Conservation (phyloP, 176 grass and related monocot genomes). For the Ampelocalamus luodianensis region DNA sequence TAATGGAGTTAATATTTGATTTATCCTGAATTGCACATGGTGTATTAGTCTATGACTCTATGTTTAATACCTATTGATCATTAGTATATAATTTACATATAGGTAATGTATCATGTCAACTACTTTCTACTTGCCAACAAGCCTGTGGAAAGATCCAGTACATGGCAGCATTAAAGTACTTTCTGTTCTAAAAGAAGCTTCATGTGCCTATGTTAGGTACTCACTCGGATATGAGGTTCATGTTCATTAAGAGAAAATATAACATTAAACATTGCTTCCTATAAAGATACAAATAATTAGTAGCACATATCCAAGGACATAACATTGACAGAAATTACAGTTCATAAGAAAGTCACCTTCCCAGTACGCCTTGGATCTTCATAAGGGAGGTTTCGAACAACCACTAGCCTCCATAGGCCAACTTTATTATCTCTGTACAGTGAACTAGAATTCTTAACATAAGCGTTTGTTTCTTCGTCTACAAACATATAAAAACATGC, state of each 20-base stretch:
- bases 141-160: background rate
- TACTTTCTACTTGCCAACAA: background rate
- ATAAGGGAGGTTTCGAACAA: conserved; percentile 90
- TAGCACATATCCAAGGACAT: background rate
- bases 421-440: conserved; percentile 62
- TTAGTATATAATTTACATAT: background rate
- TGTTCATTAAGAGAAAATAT: background rate
- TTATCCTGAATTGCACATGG: conserved; percentile 8
- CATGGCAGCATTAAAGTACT: background rate
- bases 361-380: conserved; percentile 88
- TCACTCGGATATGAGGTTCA: background rate
- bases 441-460: conserved; percentile 76
- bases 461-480: conserved; percentile 86
- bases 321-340: conserved; percentile 1
- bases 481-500: conserved; percentile 99
- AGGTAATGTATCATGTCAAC: background rate
- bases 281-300: background rate
- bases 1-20: background rate
- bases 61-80: background rate
- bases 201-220: background rate
- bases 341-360: conserved; percentile 63
- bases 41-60: background rate
- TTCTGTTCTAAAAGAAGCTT: conserved; percentile 9
- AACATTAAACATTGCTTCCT: background rate
- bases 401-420: conserved; percentile 89